phyloP scores from a whole-genome alignment of 768 basidiomycete species.

The Rhizopogon sp. region DNA sequence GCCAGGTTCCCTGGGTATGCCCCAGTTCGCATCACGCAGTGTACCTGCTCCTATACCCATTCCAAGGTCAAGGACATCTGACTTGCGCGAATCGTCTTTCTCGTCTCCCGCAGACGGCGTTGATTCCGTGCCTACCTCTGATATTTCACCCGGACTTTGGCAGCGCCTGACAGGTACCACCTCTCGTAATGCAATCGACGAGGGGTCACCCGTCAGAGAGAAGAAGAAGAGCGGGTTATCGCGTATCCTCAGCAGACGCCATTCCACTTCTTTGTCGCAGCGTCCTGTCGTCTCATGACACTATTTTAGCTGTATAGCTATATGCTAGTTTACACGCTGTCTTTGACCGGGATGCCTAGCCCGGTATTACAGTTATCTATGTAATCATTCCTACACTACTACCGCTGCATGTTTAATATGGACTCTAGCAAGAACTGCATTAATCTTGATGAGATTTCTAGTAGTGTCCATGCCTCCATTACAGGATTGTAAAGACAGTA shows the following conservation, averaged over 20 bases:
- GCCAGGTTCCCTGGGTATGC: not conserved
- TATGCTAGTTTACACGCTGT: too few relatives aligned
- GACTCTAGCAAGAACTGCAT: not conserved
- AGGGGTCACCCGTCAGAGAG: conserved; percentile 7
- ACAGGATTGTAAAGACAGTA: conserved; percentile 13
- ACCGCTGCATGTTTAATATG: not conserved
- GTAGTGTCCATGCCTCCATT: conserved; percentile 15
- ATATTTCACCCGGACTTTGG: conserved; percentile 18
- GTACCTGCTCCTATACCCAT: conserved; percentile 6
- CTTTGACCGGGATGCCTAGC: too few relatives aligned
- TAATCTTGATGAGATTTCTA: conserved; percentile 11
- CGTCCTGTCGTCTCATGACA: not conserved
- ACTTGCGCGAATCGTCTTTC: not conserved
- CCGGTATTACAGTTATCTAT: not conserved
- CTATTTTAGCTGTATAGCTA: too few relatives aligned
- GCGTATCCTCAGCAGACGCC: conserved; percentile 16
- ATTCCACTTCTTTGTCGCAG: conserved; percentile 5
- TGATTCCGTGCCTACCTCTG: not conserved
- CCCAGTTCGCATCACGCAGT: not conserved
- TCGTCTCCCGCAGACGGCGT: not conserved
- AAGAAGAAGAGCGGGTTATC: conserved; percentile 12
- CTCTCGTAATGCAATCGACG: conserved; percentile 11
- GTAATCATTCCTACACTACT: not conserved
- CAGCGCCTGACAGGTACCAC: conserved; percentile 13
- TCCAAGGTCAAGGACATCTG: not conserved